Base-by-base conservation (phyloP, 2,329 filamentous ascomycete genomes). In the Clonostachys byssicola region DNA sequence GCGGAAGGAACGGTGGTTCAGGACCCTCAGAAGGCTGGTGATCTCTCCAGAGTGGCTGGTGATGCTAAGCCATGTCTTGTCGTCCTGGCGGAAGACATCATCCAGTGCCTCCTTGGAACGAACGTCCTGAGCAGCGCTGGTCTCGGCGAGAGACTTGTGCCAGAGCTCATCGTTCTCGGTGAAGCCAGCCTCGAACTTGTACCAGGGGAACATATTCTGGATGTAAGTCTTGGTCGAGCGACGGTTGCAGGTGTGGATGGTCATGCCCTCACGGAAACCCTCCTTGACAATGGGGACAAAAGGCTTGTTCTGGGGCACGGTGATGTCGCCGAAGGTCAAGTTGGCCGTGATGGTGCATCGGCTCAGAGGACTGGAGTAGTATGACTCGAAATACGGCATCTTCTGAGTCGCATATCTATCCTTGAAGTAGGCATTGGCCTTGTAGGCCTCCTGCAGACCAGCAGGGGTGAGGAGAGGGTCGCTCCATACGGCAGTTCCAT, bases 231-330 rank as follows among this genome's bases (percentile, higher is more conserved):
- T 77, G 54, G 65, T 76, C 18, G 75, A 77, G 10, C 85, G 73
- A 33, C 78, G 73, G 62, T 89, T 82, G 59, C 86, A 89, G 0
- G 84, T 87, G 58, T 88, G 85, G 40, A 82, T 78, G 46, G 77
- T 81, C 47, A 88, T 79, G 3, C 78, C 77, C 62, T 89, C 86
- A 33, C 85, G 74, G 52, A 88, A 69, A 35, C 76, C 60, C 55
- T 88, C 85, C 62, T 86, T 88, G 51, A 88, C 66, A 2, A 70
- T 67, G 0, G 83, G 85, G 3, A 63, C 61, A 54, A 86, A 88
- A 0, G 73, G 75, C 12, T 61, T 61, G 4, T 69, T 60, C 8
- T 60, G 58, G 1, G 81, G 80, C 3, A 86, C 58, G 3, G 67
- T 55, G 3, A 88, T 68, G 12, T 65, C 70, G 2, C 60, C 59